phyloP scores from a whole-genome alignment of 139 green algal genomes.

The Haematococcus sp. region DNA sequence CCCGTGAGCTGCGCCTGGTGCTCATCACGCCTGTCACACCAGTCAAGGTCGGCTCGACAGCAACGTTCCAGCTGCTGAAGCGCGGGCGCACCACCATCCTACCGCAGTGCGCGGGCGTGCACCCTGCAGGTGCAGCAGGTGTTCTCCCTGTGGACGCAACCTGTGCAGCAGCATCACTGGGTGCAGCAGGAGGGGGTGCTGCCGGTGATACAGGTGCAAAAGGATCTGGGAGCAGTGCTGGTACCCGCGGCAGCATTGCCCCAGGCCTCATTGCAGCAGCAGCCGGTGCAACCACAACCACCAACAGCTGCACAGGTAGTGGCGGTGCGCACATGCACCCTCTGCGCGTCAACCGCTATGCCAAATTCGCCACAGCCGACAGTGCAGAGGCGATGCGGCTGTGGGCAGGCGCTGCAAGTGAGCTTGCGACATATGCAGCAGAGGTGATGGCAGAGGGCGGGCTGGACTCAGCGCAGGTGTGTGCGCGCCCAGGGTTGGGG shows the following conservation, averaged over 20 bases:
- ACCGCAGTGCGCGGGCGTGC: slow-evolving; percentile 1
- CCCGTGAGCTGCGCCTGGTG: slow-evolving; percentile 72
- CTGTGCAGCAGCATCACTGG: no score
- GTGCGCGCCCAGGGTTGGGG: no score
- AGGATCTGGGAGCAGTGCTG: neutral
- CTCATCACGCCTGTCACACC: slow-evolving; percentile 22
- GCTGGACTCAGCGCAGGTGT: slow-evolving; percentile 41
- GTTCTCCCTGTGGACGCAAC: no score
- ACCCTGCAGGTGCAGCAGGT: no score
- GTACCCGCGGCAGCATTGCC: neutral
- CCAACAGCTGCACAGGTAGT: neutral
- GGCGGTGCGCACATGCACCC: neutral
- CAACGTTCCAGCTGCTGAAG: slow-evolving; percentile 21
- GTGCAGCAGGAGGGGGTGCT: no score
- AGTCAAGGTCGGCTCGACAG: neutral
- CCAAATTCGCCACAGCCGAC: slow-evolving; percentile 72
- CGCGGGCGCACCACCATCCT: slow-evolving; percentile 7
- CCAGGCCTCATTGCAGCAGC: no score
- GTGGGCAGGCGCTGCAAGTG: slow-evolving; percentile 46
- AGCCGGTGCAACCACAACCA: neutral
- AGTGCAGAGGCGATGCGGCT: slow-evolving; percentile 38
- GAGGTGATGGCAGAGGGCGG: slow-evolving; percentile 45
- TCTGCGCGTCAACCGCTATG: slow-evolving; percentile 47
- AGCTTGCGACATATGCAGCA: slow-evolving; percentile 57
- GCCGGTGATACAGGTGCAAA: no score